Conservation (phyloP, 2,329 filamentous ascomycete species). For the Fusarium illudens region DNA sequence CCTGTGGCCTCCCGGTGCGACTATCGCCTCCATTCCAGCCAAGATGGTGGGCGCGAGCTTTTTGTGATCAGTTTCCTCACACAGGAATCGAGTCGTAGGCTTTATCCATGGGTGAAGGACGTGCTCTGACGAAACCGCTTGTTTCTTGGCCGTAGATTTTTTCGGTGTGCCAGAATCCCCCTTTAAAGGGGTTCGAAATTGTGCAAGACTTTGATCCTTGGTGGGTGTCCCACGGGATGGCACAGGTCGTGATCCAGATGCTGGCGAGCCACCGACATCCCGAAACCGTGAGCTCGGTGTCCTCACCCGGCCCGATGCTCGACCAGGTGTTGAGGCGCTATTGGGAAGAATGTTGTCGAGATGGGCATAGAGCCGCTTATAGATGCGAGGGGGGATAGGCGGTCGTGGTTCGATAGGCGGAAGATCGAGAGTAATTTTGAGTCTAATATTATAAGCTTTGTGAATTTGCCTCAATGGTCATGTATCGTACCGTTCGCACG, state of each 20-base stretch:
- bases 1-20: constrained; percentile 53
- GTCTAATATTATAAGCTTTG: constrained; percentile 53
- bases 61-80: constrained; percentile 67
- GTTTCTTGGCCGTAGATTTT: constrained; percentile 51
- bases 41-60: constrained; percentile 76
- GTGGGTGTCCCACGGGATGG: constrained; percentile 56
- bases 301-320: constrained; percentile 43
- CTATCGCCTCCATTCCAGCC: constrained; percentile 72
- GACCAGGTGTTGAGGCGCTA: constrained; percentile 45
- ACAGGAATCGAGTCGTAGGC: constrained; percentile 70
- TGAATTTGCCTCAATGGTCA: no score
- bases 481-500: constrained; percentile 76
- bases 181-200: constrained; percentile 51
- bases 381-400: constrained; percentile 80
- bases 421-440: constrained; percentile 79
- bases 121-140: constrained; percentile 41
- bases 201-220: constrained; percentile 55
- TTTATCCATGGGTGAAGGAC: constrained; percentile 73
- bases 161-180: constrained; percentile 48
- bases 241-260: constrained; percentile 44
- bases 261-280: constrained; percentile 38
- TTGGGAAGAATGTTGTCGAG: constrained; percentile 75
- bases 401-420: constrained; percentile 79
- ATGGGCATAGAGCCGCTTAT: constrained; percentile 84
- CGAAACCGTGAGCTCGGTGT: constrained; percentile 48